phyloP scores from a whole-genome alignment of 139 green algal genomes.

The Nannochloris sp. region DNA sequence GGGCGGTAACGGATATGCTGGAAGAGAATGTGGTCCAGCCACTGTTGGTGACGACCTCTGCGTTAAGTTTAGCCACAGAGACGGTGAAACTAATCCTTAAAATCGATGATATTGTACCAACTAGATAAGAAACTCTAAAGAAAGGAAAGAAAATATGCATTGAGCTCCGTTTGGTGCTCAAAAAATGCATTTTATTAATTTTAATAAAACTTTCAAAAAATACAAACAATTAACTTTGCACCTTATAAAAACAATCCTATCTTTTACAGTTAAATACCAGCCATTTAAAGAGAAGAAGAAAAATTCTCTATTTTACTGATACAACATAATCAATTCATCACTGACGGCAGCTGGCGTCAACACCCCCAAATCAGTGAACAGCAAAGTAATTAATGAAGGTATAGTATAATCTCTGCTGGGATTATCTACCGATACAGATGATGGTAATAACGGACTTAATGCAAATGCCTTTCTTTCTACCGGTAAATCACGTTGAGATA shows the following conservation, averaged over 20 bases:
- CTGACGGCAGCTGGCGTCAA: slow-evolving; percentile 89
- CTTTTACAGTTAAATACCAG: slow-evolving; percentile 1
- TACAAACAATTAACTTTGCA: too few species aligned
- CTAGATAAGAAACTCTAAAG: slow-evolving; percentile 35
- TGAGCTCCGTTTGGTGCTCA: background rate
- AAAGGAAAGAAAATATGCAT: background rate
- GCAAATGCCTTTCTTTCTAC: slow-evolving; percentile 72
- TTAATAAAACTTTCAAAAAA: too few species aligned
- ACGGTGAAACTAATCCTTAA: slow-evolving; percentile 97
- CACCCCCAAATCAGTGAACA: slow-evolving; percentile 84
- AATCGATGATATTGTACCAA: slow-evolving; percentile 92
- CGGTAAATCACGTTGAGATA: slow-evolving; percentile 71
- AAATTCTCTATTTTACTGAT: too few species aligned
- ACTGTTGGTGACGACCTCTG: slow-evolving; percentile 84
- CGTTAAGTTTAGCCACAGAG: slow-evolving; percentile 89
- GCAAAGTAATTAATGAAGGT: slow-evolving; percentile 73
- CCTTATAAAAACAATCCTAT: too few species aligned
- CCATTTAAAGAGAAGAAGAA: too few species aligned
- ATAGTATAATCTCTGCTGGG: slow-evolving; percentile 90
- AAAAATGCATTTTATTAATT: too few species aligned
- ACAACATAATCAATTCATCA: slow-evolving; percentile 96
- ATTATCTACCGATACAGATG: slow-evolving; percentile 61
- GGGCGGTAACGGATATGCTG: slow-evolving; percentile 67
- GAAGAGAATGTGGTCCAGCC: slow-evolving; percentile 96
- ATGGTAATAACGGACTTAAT: slow-evolving; percentile 68